Evolutionary conservation across 495 filamentous ascomycete species (phyloP).

Genomic region (Collariella sp.): DNA sequence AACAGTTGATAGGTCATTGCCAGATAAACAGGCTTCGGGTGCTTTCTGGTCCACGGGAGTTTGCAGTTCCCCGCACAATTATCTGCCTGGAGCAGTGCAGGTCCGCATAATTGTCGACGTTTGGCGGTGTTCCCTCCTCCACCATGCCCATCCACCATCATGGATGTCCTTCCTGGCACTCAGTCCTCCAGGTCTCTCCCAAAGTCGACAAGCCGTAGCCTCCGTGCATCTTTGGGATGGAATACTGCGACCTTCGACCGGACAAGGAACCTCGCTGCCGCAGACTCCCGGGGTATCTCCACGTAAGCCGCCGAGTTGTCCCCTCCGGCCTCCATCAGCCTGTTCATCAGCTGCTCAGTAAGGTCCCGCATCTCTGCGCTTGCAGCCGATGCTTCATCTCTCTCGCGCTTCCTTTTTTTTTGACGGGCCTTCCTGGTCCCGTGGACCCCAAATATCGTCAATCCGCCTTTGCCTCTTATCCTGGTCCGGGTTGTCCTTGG

Average conservation of each 20-base stretch:
- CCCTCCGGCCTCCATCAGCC: slow-evolving; percentile 51
- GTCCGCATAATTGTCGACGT: too few species aligned
- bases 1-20: too few species aligned
- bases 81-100: not conserved
- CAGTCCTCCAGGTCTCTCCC: slow-evolving; percentile 65
- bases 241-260: slow-evolving; percentile 78
- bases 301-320: slow-evolving; percentile 56
- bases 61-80: too few species aligned
- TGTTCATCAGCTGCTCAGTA: slow-evolving; percentile 52
- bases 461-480: slow-evolving; percentile 58
- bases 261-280: slow-evolving; percentile 73
- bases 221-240: slow-evolving; percentile 71
- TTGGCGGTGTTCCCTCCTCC: too few species aligned
- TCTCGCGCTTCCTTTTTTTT: slow-evolving; percentile 23
- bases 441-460: slow-evolving; percentile 60
- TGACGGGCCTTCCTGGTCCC: slow-evolving; percentile 22
- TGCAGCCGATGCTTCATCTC: slow-evolving; percentile 56
- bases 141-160: too few species aligned
- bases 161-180: not conserved
- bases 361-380: slow-evolving; percentile 58
- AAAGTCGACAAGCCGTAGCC: slow-evolving; percentile 74
- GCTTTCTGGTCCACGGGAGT: too few species aligned
- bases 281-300: slow-evolving; percentile 62
- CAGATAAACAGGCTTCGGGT: too few species aligned
- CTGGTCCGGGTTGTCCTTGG: slow-evolving; percentile 37